These are phyloP conservation scores for Verbascum thapsus DNA, from an alignment of 257 asterid species.

Conservation along the genomic window DNA sequence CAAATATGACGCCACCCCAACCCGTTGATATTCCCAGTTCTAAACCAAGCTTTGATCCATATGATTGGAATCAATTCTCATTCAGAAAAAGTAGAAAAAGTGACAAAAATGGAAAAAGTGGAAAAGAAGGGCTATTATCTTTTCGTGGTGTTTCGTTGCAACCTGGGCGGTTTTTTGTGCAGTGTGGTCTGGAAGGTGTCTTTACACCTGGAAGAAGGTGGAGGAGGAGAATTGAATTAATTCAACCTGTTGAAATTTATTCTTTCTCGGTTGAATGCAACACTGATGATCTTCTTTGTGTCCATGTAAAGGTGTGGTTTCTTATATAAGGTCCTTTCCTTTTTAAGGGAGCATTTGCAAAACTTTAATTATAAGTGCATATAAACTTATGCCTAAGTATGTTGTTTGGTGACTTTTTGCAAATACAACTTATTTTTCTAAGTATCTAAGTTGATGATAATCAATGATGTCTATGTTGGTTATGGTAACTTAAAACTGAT, in stretches of 20 bases:
- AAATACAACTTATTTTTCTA: too few species aligned
- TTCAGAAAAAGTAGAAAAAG: slow-evolving; percentile 42
- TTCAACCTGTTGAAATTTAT: slow-evolving; percentile 62
- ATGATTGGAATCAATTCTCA: slow-evolving; percentile 62
- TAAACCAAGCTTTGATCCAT: slow-evolving; percentile 49
- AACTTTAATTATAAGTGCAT: too few species aligned
- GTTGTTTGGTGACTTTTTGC: too few species aligned
- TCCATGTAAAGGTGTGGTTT: slow-evolving; percentile 56
- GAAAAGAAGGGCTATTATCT: slow-evolving; percentile 55
- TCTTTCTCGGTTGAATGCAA: slow-evolving; percentile 66
- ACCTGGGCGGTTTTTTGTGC: slow-evolving; percentile 70
- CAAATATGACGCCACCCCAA: slow-evolving; percentile 44
- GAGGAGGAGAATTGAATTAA: slow-evolving; percentile 69
- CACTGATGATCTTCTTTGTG: slow-evolving; percentile 68
- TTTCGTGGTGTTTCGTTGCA: slow-evolving; percentile 70
- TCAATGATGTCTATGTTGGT: too few species aligned
- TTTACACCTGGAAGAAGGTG: slow-evolving; percentile 69
- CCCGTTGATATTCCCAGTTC: slow-evolving; percentile 40
- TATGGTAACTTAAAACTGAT: too few species aligned
- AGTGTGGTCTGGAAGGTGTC: slow-evolving; percentile 75
- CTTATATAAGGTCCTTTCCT: too few species aligned
- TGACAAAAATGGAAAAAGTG: slow-evolving; percentile 46
- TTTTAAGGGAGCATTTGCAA: too few species aligned
- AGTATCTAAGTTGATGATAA: too few species aligned
- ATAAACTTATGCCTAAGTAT: not conserved